phyloP scores from a whole-genome alignment of 2,329 filamentous ascomycete species.

The Pseudovirgaria hyperparasitica region DNA sequence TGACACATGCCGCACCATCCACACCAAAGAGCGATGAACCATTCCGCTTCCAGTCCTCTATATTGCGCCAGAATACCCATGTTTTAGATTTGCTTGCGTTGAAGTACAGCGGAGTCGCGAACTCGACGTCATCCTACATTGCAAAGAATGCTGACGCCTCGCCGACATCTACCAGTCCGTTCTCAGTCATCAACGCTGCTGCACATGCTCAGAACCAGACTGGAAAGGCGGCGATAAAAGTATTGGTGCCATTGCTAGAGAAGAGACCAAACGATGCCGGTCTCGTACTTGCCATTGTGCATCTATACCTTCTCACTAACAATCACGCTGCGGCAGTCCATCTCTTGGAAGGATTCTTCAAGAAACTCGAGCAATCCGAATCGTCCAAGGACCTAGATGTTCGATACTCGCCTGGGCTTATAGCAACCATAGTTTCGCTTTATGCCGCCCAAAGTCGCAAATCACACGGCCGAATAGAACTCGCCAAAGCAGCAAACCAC shows the following conservation, averaged over 20 bases:
- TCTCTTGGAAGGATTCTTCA: constrained; percentile 65
- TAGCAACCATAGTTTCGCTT: constrained; percentile 67
- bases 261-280: constrained; percentile 70
- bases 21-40: constrained; percentile 48
- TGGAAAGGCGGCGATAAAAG: constrained; percentile 56
- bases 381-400: constrained; percentile 49
- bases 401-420: constrained; percentile 71
- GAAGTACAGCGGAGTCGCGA: constrained; percentile 54
- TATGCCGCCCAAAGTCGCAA: constrained; percentile 67
- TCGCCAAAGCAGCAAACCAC: constrained; percentile 67
- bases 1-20: constrained; percentile 42
- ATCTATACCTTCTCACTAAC: constrained; percentile 62
- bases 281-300: constrained; percentile 64
- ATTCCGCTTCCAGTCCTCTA: constrained; percentile 57
- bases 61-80: constrained; percentile 50
- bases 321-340: constrained; percentile 62
- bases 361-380: constrained; percentile 51
- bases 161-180: constrained; percentile 35
- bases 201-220: constrained; percentile 40
- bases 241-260: constrained; percentile 56
- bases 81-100: constrained; percentile 52
- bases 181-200: constrained; percentile 57
- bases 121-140: constrained; percentile 39
- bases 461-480: constrained; percentile 55
- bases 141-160: constrained; percentile 26